Percentiles rank a stretch among this genome's conserved stretches.
These are phyloP conservation scores for Coemansia sp. DNA, from an alignment of 192 early-diverging fungal species.

Conservation along the genomic window DNA sequence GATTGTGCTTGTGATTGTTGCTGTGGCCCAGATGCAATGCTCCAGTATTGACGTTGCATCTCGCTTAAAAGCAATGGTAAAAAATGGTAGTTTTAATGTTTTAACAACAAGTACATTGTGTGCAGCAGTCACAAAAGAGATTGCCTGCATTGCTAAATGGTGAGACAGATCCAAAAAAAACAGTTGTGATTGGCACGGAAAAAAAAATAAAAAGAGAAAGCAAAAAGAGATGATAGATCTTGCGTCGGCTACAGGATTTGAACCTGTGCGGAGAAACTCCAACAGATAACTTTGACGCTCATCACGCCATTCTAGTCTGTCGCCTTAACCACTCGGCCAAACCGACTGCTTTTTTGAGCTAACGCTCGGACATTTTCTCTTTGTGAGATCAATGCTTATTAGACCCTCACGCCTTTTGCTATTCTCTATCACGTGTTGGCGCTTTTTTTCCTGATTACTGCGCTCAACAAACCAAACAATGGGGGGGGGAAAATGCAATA, in stretches of 20 bases:
- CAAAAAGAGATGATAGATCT: background rate
- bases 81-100: no score
- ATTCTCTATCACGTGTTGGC: background rate
- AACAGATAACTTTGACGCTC: background rate
- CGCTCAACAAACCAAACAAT: no score
- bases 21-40: no score
- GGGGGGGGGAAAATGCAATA: background rate
- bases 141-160: no score
- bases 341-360: background rate
- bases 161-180: background rate
- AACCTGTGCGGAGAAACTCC: slow-evolving; percentile 10
- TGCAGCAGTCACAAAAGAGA: no score
- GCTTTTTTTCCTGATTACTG: background rate
- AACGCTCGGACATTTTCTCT: background rate
- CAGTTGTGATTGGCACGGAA: no score
- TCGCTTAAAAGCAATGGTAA: no score
- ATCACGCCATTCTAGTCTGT: background rate
- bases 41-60: no score
- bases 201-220: background rate
- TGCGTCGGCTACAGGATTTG: slow-evolving; percentile 17
- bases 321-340: slow-evolving; percentile 12
- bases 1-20: no score
- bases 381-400: background rate
- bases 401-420: background rate
- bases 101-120: no score